Base-by-base conservation (phyloP, 805 yeast species). In the Sugiyamaella qingdaonensis region DNA sequence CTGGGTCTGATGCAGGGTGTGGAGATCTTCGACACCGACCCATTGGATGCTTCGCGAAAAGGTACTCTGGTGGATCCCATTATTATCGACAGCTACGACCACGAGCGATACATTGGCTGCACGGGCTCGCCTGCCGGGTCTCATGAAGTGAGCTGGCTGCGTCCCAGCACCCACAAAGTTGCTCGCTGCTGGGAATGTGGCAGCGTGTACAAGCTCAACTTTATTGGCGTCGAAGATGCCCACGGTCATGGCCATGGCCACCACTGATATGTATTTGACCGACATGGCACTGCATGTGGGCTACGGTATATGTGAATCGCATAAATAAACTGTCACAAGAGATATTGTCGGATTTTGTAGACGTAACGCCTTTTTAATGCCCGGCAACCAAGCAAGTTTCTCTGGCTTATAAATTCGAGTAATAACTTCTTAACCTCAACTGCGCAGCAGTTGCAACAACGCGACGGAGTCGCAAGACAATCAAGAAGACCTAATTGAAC, bases 121-220 rank as follows among this genome's bases (percentile, higher is more conserved):
- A 86, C 95, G 61, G 99, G 99, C 68, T 81, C 88, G 62, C 97
- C 96, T 68, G 95, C 90, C 54, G 95, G 88, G 59, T 85, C 94
- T 61, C 98, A 91, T 75, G 84, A 81, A 65, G 81, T 88, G 61
- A 82, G 84, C 85, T 92, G 97, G 97, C 81, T 91, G 77, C 84
- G 83, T 74, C 95, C 95, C 65, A 86, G 90, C 62, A 81, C 78
- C 60, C 87, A 81, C 48, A 78, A 88, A 73, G 86, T 86, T 57
- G 87, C 87, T 63, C 89, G 99, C 84, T 94, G 97, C 78, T 88
- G 97, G 96, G 97, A 94, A 74, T 92, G 98, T 74, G 99, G 99
- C 74, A 85, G 91, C 64, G 96, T 90, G 62, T 92, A 86, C 80
- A 83, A 87, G 68, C 75, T 91, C 65, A 87, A 90, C 75, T 85